Conservation (phyloP, 169 alveolate species). For the Eimeria maxima region DNA sequence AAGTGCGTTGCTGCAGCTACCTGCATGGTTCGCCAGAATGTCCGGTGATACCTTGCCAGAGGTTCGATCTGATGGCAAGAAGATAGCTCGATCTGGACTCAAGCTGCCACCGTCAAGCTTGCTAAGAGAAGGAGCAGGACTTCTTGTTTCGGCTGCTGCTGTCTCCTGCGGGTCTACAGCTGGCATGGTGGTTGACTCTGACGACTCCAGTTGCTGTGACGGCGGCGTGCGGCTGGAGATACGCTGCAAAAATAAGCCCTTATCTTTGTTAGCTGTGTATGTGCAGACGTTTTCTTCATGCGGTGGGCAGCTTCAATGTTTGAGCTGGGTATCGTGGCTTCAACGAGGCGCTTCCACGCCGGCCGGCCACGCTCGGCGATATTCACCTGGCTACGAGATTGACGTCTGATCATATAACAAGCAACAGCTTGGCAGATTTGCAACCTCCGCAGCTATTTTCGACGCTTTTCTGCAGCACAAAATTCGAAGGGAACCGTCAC, state of each 20-base stretch:
- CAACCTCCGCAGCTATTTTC: neutral
- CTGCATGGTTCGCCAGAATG: neutral
- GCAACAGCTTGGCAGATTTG: neutral
- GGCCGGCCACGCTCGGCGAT: neutral
- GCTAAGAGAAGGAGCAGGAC: slow-evolving; percentile 9
- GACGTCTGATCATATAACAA: neutral
- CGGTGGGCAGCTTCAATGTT: slow-evolving; percentile 34
- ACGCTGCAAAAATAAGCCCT: neutral
- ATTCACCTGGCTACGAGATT: neutral
- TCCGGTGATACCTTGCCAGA: slow-evolving; percentile 52
- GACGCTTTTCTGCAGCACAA: neutral
- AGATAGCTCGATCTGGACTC: slow-evolving; percentile 12
- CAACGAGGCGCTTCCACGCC: neutral
- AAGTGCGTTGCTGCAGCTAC: neutral
- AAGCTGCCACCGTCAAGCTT: slow-evolving; percentile 4
- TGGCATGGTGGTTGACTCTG: slow-evolving; percentile 1
- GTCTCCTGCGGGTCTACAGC: slow-evolving; percentile 27
- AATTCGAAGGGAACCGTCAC: slow-evolving; percentile 9
- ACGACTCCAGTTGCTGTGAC: neutral
- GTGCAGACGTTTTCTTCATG: neutral
- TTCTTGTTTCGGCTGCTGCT: slow-evolving; percentile 5
- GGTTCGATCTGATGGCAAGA: slow-evolving; percentile 48
- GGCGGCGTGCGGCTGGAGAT: neutral
- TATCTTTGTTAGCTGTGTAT: neutral
- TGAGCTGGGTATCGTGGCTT: slow-evolving; percentile 5